Evolutionary conservation across 1,139 yeast species (phyloP), one percentile per base, ranked within the genome.

Genomic region (Pneumocystis carinii): DNA sequence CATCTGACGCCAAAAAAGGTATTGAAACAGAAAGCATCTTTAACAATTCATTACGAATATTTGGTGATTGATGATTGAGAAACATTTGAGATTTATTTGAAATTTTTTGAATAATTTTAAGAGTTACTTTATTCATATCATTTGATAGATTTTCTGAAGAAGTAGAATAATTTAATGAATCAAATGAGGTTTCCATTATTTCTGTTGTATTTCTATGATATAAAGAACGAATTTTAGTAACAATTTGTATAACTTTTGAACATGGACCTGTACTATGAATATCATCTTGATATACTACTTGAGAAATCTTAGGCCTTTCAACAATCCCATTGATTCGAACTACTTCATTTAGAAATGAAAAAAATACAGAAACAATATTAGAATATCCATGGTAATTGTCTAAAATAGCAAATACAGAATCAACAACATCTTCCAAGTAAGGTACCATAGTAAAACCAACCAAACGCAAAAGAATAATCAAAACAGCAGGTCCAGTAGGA

Each of bases 351-450:
- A 90, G 87, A 0, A 88, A 85, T 6, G 80, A 75, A 67, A 90
- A 87, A 65, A 89, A 84, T 0, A 90, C 90, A 65, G 85, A 84
- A 61, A 88, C 84, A 29, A 92, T 75, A 17, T 78, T 76, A 0
- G 83, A 76, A 72, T 92, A 90, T 0, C 94, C 95, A 74, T 90
- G 96, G 69, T 85, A 90, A 59, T 84, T 78, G 72, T 92, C 97
- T 61, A 92, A 77, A 41, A 90, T 75, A 12, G 84, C 83, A 72
- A 92, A 88, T 68, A 89, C 79, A 14, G 90, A 83, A 48, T 83
- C 81, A 8, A 90, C 75, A 0, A 90, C 77, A 72, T 90, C 97
- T 63, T 78, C 82, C 64, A 90, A 77, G 65, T 83, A 88, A 59
- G 83, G 82, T 7, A 90, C 75, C 36, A 89, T 75, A 53, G 80